These are phyloP conservation scores for Aspergillus wentii DNA, from an alignment of 495 filamentous ascomycete species.

Conservation along the genomic window DNA sequence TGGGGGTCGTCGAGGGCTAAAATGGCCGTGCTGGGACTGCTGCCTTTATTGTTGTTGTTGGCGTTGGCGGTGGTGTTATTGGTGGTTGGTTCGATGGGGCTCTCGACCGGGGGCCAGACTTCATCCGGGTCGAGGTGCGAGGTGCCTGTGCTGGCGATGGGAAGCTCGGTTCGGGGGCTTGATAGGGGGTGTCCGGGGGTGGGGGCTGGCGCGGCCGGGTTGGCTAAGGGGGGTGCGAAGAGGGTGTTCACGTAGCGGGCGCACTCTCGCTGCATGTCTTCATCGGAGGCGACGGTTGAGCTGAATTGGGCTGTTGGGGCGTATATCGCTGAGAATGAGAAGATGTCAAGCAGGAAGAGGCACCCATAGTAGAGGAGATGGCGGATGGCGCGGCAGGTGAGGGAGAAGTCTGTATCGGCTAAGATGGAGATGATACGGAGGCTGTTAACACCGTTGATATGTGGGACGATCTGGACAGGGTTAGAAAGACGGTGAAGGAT, in stretches of 20 bases:
- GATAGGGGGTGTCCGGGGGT: conserved; percentile 8
- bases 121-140: conserved; percentile 33
- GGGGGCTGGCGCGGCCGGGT: conserved; percentile 16
- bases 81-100: conserved; percentile 22
- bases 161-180: conserved; percentile 15
- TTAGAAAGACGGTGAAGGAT: conserved; percentile 3
- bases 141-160: not conserved
- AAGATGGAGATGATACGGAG: conserved; percentile 76
- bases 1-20: conserved; percentile 2
- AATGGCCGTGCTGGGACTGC: conserved; percentile 2
- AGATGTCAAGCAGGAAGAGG: conserved; percentile 82
- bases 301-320: conserved; percentile 74
- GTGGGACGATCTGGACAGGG: conserved; percentile 63
- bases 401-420: conserved; percentile 78
- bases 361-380: conserved; percentile 91
- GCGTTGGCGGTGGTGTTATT: conserved; percentile 7
- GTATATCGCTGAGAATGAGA: conserved; percentile 88
- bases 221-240: conserved; percentile 24
- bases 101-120: conserved; percentile 42
- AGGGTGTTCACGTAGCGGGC: conserved; percentile 65
- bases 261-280: conserved; percentile 78
- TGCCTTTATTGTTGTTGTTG: conserved; percentile 17
- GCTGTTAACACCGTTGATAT: conserved; percentile 87
- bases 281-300: conserved; percentile 62
- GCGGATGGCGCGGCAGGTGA: conserved; percentile 76